Base-by-base conservation (phyloP, 352 stramenopile genomes). In the Peronosclerospora sorghi region DNA sequence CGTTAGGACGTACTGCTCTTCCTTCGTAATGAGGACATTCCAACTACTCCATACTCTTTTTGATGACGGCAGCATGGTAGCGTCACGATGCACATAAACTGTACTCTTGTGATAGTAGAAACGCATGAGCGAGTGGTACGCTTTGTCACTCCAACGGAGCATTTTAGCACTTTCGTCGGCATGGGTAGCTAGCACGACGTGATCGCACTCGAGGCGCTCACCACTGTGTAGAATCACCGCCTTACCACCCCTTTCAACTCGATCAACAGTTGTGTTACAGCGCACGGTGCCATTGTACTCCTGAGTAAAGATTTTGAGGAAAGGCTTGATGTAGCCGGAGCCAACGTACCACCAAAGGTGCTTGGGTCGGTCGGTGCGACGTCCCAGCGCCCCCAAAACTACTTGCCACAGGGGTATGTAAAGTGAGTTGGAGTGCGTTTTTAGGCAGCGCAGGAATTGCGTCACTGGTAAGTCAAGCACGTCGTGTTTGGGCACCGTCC, bases 371-470 rank as follows among this genome's bases (percentile, higher is more conserved):
- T 89, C 79, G 36, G 76, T 80, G 41, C 76, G 76, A 29, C 72
- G 65, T 27, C 74, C 74, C 4, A 91, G 48, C 14, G 76, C 76
- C 15, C 76, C 73, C 3, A 91, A 59, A 45, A 91, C 60, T 15
- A 91, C 79, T 47, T 91, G 76, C 79, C 79, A 91, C 24, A 91
- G 48, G 29, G 79, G 79, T 32, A 91, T 88, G 64, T 91, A 91
- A 28, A 91, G 62, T 44, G 76, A 89, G 61, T 89, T 87, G 30
- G 76, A 71, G 62, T 91, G 79, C 27, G 79, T 87, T 68, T 88
- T 87, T 38, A 91, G 73, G 48, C 79, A 91, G 24, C 79, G 79
- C 48, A 92, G 67, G 49, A 92, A 92, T 56, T 92, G 79, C 44
- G 76, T 82, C 26, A 76, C 79, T 1, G 79, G 79, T 19, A 92